These are phyloP conservation scores for Medicago ruthenica DNA, from an alignment of 306 rosid genomes.

Conservation along the genomic window DNA sequence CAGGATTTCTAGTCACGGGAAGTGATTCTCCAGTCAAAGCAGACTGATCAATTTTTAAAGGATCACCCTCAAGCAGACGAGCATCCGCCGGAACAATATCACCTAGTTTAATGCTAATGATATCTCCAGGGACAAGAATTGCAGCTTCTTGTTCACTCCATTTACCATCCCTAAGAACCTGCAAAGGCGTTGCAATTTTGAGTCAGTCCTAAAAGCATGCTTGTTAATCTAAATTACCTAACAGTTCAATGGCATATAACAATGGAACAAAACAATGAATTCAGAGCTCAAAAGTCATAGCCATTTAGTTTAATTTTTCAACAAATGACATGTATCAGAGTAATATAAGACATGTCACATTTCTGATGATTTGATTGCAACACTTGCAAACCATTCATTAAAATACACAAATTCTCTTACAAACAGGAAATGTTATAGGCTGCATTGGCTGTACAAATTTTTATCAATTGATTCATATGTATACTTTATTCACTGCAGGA, in stretches of 20 bases:
- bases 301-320: conserved; percentile 7
- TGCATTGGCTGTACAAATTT: neutral
- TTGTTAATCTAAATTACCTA: conserved; percentile 18
- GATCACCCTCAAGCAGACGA: conserved; percentile 98
- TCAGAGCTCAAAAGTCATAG: conserved; percentile 13
- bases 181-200: conserved; percentile 25
- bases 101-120: conserved; percentile 91
- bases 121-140: conserved; percentile 94
- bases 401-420: neutral
- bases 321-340: neutral
- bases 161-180: conserved; percentile 97
- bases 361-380: neutral
- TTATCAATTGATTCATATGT: neutral
- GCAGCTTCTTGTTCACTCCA: conserved; percentile 93
- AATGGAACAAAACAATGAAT: conserved; percentile 19
- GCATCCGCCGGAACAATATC: conserved; percentile 99
- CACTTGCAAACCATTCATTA: neutral
- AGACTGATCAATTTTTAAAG: conserved; percentile 92
- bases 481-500: neutral
- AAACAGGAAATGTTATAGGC: neutral
- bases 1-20: conserved; percentile 88
- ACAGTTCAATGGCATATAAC: conserved; percentile 7
- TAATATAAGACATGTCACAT: conserved; percentile 9
- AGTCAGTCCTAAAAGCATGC: conserved; percentile 35
- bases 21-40: conserved; percentile 99